These are phyloP conservation scores for Pichia sp. DNA, from an alignment of 1,139 yeast species.

Conservation along the genomic window DNA sequence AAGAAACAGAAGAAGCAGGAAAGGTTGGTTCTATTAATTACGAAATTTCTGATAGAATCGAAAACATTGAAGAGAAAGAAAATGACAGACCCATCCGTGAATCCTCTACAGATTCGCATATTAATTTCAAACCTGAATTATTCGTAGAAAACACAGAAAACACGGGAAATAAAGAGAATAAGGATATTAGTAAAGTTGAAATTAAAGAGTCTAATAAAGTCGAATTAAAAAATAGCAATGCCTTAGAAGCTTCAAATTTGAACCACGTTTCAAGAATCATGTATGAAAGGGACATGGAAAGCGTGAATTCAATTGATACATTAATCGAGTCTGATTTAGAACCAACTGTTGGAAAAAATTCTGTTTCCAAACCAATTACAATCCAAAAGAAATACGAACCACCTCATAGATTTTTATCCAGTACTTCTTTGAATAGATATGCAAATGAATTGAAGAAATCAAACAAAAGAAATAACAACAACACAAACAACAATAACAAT, in stretches of 20 bases:
- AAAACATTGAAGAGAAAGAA: neutral
- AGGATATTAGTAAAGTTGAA: neutral
- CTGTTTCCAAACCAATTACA: constrained; percentile 10
- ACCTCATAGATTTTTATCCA: constrained; percentile 12
- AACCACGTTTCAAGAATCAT: neutral
- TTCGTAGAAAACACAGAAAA: neutral
- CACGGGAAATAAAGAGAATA: neutral
- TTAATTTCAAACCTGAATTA: neutral
- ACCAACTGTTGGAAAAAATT: neutral
- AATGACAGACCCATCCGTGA: neutral
- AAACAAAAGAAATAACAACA: neutral
- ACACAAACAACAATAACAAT: constrained; percentile 5
- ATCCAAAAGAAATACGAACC: constrained; percentile 17
- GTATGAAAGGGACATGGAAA: neutral
- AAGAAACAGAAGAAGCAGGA: neutral
- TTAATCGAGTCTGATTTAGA: neutral
- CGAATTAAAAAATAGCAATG: neutral
- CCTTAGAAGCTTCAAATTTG: neutral
- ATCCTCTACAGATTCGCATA: no score
- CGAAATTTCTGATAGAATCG: no score
- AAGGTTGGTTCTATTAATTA: no score
- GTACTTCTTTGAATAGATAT: constrained; percentile 3
- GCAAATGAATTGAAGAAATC: constrained; percentile 2
- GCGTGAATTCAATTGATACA: constrained; percentile 7
- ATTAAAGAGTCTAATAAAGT: neutral